Conservation (phyloP, 1,139 yeast species). For the Dujonia santamariae region DNA sequence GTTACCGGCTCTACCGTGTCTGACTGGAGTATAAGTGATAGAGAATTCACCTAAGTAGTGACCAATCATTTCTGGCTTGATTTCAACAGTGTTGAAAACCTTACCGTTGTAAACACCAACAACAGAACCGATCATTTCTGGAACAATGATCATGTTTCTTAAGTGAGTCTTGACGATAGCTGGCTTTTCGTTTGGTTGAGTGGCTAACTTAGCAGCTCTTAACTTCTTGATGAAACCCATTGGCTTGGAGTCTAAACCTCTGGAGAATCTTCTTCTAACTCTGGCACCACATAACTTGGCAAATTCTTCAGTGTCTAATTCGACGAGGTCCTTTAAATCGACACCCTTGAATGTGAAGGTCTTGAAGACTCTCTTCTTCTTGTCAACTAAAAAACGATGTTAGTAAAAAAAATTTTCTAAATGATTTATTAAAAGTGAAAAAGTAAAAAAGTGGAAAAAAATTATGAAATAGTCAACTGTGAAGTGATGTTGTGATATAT, state of each 20-base stretch:
- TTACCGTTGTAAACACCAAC: slow-evolving; percentile 99
- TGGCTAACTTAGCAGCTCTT: slow-evolving; percentile 94
- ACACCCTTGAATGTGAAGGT: slow-evolving; percentile 99
- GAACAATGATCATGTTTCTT: slow-evolving; percentile 98
- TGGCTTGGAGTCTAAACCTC: slow-evolving; percentile 96
- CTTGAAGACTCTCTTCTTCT: slow-evolving; percentile 92
- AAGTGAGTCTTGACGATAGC: slow-evolving; percentile 98
- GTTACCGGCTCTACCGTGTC: slow-evolving; percentile 99
- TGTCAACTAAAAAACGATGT: slow-evolving; percentile 44
- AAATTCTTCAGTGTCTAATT: slow-evolving; percentile 95
- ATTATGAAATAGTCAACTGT: too few species aligned
- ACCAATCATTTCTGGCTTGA: slow-evolving; percentile 99
- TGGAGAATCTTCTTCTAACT: slow-evolving; percentile 99
- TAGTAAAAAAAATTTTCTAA: slow-evolving; percentile 27
- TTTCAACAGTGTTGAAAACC: slow-evolving; percentile 98
- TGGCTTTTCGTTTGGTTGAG: slow-evolving; percentile 96
- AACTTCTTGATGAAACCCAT: slow-evolving; percentile 97
- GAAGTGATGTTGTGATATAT: too few species aligned
- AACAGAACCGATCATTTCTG: slow-evolving; percentile 99
- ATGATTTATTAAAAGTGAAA: too few species aligned
- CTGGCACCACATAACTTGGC: slow-evolving; percentile 96
- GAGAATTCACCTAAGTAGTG: slow-evolving; percentile 99
- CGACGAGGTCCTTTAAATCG: slow-evolving; percentile 91
- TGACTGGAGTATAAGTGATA: slow-evolving; percentile 98
- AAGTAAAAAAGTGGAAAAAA: too few species aligned